Evolutionary conservation across 495 filamentous ascomycete genomes (phyloP).

Genomic region (Bryoglossum gracile): DNA sequence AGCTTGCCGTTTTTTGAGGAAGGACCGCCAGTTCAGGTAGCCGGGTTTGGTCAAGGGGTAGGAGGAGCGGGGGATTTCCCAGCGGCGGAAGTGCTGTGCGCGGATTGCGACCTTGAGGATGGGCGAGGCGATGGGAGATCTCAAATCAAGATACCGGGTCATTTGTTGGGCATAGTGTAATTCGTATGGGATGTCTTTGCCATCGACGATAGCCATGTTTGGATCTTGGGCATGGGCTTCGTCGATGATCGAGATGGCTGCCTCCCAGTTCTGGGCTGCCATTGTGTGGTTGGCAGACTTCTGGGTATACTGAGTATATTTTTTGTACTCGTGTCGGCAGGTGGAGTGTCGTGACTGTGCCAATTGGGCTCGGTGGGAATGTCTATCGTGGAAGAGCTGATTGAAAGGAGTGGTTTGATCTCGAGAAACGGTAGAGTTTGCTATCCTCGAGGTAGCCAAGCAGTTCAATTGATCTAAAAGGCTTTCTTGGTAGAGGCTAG

Average conservation of each 20-base stretch:
- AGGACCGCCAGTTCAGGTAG: slow-evolving; percentile 68
- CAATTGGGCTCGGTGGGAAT: no score
- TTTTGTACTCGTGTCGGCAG: no score
- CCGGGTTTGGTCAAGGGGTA: slow-evolving; percentile 65
- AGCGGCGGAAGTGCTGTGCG: slow-evolving; percentile 74
- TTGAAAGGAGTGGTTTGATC: no score
- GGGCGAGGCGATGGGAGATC: slow-evolving; percentile 50
- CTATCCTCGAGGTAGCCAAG: no score
- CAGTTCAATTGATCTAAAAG: no score
- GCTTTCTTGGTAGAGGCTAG: no score
- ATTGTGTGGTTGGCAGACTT: slow-evolving; percentile 12
- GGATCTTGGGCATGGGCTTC: slow-evolving; percentile 67
- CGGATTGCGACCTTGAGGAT: slow-evolving; percentile 64
- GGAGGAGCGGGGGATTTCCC: slow-evolving; percentile 64
- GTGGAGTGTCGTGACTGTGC: no score
- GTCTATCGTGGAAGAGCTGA: no score
- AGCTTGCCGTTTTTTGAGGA: slow-evolving; percentile 64
- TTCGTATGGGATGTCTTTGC: slow-evolving; percentile 55
- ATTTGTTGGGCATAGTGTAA: slow-evolving; percentile 74
- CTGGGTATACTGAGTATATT: no score
- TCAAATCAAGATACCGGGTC: slow-evolving; percentile 56
- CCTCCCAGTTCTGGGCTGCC: slow-evolving; percentile 22
- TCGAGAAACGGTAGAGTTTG: no score
- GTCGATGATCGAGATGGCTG: slow-evolving; percentile 60
- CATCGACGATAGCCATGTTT: slow-evolving; percentile 33